Evolutionary conservation across 2,329 filamentous ascomycete species (phyloP).

Genomic region (Elsinoe australis): DNA sequence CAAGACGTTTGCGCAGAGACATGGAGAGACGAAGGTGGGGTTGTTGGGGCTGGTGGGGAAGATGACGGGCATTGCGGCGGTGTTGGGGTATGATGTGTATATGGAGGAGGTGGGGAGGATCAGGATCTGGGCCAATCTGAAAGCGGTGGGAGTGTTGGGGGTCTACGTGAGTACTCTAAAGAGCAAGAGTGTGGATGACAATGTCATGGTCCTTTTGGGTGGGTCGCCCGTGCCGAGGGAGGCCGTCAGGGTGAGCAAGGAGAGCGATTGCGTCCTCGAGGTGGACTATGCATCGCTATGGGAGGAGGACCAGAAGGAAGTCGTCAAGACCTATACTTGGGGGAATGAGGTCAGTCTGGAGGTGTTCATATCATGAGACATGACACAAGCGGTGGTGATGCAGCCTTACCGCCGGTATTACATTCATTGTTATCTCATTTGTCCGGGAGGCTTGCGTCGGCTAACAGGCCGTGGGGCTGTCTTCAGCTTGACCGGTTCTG

Average conservation of each 20-base stretch:
- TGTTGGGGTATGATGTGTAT: slow-evolving; percentile 55
- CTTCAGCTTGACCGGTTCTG: neutral
- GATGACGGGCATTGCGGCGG: slow-evolving; percentile 80
- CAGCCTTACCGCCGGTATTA: neutral
- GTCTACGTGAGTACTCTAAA: slow-evolving; percentile 68
- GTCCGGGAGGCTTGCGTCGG: neutral
- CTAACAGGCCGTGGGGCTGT: neutral
- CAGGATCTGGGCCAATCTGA: slow-evolving; percentile 60
- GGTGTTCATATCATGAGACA: slow-evolving; percentile 42
- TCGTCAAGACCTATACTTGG: slow-evolving; percentile 48
- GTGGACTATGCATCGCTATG: slow-evolving; percentile 72
- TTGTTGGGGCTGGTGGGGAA: slow-evolving; percentile 74
- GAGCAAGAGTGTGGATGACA: slow-evolving; percentile 34
- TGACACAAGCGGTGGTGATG: too few relatives aligned
- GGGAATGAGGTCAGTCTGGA: slow-evolving; percentile 71
- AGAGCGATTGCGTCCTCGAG: slow-evolving; percentile 57
- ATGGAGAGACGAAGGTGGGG: slow-evolving; percentile 35
- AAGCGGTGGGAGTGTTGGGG: slow-evolving; percentile 71
- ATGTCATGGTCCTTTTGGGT: slow-evolving; percentile 52
- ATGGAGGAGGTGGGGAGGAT: slow-evolving; percentile 54
- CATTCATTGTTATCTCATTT: neutral
- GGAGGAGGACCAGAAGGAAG: slow-evolving; percentile 60
- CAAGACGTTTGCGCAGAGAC: slow-evolving; percentile 13
- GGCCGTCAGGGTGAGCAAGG: slow-evolving; percentile 43
- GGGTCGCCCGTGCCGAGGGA: slow-evolving; percentile 60